A percentile compares a stretch with the other conserved stretches of the same genome.
These are phyloP conservation scores for Pleurotus citrinopileatus DNA, from an alignment of 768 basidiomycete species.

Conservation along the genomic window DNA sequence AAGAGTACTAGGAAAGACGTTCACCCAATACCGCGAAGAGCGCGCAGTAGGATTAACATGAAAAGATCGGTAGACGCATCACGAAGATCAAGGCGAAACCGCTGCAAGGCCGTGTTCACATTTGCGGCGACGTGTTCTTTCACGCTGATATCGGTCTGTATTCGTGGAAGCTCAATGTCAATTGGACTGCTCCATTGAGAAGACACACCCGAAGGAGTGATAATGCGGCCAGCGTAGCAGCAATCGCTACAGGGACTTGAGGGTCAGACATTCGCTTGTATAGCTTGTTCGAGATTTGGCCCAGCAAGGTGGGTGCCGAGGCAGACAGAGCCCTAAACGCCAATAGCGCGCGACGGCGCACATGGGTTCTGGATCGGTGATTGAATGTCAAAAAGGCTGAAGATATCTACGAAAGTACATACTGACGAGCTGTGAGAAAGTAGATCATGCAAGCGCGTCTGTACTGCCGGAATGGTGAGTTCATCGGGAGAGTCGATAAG, in stretches of 20 bases:
- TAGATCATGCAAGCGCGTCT: constrained; percentile 59
- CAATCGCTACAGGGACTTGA: constrained; percentile 39
- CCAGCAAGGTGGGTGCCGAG: constrained; percentile 43
- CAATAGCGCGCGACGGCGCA: constrained; percentile 61
- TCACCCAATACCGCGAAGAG: constrained; percentile 3
- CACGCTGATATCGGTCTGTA: neutral
- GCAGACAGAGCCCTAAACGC: constrained; percentile 53
- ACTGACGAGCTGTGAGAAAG: constrained; percentile 78
- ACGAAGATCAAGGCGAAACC: neutral
- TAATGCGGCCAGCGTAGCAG: constrained; percentile 38
- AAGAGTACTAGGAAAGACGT: neutral
- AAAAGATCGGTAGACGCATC: neutral
- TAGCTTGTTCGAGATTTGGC: constrained; percentile 34
- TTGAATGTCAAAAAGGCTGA: constrained; percentile 2
- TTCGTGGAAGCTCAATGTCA: no score
- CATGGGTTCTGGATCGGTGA: constrained; percentile 40
- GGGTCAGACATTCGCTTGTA: constrained; percentile 41
- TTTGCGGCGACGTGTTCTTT: neutral
- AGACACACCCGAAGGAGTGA: constrained; percentile 22
- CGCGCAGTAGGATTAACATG: neutral
- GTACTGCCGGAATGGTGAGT: constrained; percentile 75
- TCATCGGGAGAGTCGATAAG: constrained; percentile 59
- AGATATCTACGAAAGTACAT: constrained; percentile 20
- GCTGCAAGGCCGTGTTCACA: neutral
- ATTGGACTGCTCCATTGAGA: no score